Conservation (phyloP, 805 yeast genomes). For the Metschnikowia arizonensis region DNA sequence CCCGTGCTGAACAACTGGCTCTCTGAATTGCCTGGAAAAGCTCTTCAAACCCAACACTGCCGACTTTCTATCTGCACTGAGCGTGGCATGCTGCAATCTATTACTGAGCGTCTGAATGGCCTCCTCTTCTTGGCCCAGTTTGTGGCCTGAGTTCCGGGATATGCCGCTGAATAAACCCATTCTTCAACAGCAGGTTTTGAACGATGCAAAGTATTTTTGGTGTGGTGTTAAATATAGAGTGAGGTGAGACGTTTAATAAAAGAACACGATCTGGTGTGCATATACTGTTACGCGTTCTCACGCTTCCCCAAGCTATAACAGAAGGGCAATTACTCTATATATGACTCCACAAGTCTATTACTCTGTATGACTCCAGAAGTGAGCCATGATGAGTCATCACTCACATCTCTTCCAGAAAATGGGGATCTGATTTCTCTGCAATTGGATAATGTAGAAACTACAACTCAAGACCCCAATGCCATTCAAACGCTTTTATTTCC, state of each 20-base stretch:
- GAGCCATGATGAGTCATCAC: too few relatives aligned
- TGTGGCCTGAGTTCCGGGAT: conserved; percentile 30
- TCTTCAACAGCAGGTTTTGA: not conserved
- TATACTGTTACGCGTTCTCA: not conserved
- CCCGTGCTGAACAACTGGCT: conserved; percentile 84
- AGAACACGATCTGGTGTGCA: conserved; percentile 1
- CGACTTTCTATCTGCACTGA: conserved; percentile 81
- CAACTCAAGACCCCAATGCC: not conserved
- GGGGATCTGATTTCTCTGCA: too few relatives aligned
- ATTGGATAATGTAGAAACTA: not conserved
- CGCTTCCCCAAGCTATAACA: not conserved
- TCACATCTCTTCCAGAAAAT: too few relatives aligned
- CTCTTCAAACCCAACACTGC: conserved; percentile 88
- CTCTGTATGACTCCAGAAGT: not conserved
- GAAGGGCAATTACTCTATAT: not conserved
- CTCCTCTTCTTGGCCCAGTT: conserved; percentile 58
- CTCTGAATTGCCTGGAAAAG: conserved; percentile 84
- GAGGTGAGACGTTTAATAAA: conserved; percentile 2
- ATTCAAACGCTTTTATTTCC: conserved; percentile 20
- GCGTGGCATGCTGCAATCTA: conserved; percentile 73
- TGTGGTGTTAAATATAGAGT: not conserved
- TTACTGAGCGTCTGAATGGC: conserved; percentile 88
- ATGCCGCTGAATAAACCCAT: conserved; percentile 39
- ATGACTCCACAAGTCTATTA: not conserved
- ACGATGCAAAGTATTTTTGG: not conserved